These are phyloP conservation scores for Pseudozyma sp. DNA, from an alignment of 1,284 basidiomycete genomes.

Conservation along the genomic window DNA sequence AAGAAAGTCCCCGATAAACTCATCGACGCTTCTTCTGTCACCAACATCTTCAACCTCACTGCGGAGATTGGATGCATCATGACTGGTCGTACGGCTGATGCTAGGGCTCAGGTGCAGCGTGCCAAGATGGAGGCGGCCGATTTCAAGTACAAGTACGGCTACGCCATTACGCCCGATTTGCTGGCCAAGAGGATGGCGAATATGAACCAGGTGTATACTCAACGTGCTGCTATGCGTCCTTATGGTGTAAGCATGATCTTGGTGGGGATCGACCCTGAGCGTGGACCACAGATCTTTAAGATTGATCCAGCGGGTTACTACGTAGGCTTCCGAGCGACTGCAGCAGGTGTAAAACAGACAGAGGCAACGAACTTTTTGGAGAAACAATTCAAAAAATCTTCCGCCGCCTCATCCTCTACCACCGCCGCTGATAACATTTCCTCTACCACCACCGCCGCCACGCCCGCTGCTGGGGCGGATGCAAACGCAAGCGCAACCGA, in stretches of 20 bases:
- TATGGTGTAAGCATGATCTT: constrained; percentile 97
- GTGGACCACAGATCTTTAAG: constrained; percentile 91
- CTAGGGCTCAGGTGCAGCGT: constrained; percentile 86
- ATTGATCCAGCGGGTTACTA: constrained; percentile 99
- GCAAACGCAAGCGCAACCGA: constrained; percentile 35
- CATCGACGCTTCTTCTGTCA: constrained; percentile 91
- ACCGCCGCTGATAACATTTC: constrained; percentile 7
- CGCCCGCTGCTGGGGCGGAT: background rate
- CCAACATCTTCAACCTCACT: constrained; percentile 95
- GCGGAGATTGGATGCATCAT: constrained; percentile 97
- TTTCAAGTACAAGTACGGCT: constrained; percentile 94
- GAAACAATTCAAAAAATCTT: constrained; percentile 96
- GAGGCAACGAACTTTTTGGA: constrained; percentile 96
- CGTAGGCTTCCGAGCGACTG: constrained; percentile 96
- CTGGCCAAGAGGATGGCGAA: constrained; percentile 94
- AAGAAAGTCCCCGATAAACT: constrained; percentile 99
- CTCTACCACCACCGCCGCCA: background rate
- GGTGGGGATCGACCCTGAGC: constrained; percentile 90
- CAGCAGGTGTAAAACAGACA: constrained; percentile 96
- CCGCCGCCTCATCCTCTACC: constrained; percentile 23
- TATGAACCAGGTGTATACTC: constrained; percentile 99
- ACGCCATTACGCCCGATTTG: constrained; percentile 95
- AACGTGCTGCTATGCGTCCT: constrained; percentile 96
- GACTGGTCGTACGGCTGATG: constrained; percentile 95
- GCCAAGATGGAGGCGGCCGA: constrained; percentile 92